A percentile compares a stretch with the other conserved stretches of the same genome.
Conservation (phyloP, 2,329 filamentous ascomycete genomes). For the Cytospora piceicola region DNA sequence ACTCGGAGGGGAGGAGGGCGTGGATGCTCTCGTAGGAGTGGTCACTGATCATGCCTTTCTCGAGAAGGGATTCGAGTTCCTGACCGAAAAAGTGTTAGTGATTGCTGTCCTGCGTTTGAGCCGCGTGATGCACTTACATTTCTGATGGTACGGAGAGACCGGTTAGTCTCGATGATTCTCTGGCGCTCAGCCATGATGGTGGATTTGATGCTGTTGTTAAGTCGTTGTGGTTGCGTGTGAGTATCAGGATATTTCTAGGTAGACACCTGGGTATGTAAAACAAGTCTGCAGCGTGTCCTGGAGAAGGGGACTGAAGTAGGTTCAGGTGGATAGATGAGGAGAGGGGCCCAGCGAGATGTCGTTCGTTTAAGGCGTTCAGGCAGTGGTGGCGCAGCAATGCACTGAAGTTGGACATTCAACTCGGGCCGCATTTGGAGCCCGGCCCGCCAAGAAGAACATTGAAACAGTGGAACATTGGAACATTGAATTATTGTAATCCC, state of each 20-base stretch:
- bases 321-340: background rate
- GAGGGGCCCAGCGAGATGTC: background rate
- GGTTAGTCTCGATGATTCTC: slow-evolving; percentile 71
- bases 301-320: background rate
- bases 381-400: slow-evolving; percentile 1
- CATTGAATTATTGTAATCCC: background rate
- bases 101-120: slow-evolving; percentile 4
- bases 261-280: background rate
- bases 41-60: slow-evolving; percentile 77
- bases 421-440: background rate
- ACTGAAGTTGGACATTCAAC: background rate
- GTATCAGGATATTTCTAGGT: background rate
- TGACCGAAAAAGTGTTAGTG: slow-evolving; percentile 44
- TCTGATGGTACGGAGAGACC: slow-evolving; percentile 85
- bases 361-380: slow-evolving; percentile 5
- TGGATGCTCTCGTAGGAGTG: slow-evolving; percentile 76
- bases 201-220: background rate
- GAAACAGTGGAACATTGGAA: background rate
- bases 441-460: background rate
- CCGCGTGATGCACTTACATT: slow-evolving; percentile 57
- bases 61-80: slow-evolving; percentile 90
- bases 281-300: background rate
- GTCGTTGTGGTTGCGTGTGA: too few species aligned
- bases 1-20: slow-evolving; percentile 73
- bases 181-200: slow-evolving; percentile 51